phyloP scores from a whole-genome alignment of 2,329 filamentous ascomycete genomes.

The Didymella pinodella region DNA sequence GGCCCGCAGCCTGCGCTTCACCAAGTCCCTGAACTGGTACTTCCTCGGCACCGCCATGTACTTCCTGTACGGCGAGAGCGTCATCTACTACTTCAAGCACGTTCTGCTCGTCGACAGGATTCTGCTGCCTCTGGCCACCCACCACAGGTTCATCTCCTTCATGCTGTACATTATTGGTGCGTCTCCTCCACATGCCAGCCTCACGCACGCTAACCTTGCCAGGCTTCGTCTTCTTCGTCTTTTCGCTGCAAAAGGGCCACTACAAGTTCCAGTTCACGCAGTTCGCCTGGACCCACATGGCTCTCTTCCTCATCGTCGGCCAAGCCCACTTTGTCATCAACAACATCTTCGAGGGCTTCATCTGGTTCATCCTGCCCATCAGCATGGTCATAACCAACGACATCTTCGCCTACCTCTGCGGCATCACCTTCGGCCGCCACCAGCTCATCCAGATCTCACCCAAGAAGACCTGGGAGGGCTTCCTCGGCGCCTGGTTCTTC shows the following conservation, averaged over 20 bases:
- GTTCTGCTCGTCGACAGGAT: slow-evolving; percentile 95
- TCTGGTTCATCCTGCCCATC: slow-evolving; percentile 98
- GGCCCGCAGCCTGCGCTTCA: slow-evolving; percentile 88
- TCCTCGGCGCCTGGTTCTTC: slow-evolving; percentile 95
- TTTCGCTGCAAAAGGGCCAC: slow-evolving; percentile 90
- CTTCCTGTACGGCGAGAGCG: slow-evolving; percentile 97
- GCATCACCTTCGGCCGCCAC: slow-evolving; percentile 94
- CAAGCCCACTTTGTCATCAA: slow-evolving; percentile 99
- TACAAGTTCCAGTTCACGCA: slow-evolving; percentile 99
- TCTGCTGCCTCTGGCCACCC: slow-evolving; percentile 89
- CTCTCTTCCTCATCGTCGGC: slow-evolving; percentile 94
- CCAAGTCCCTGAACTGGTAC: slow-evolving; percentile 98
- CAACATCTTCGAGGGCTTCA: slow-evolving; percentile 99
- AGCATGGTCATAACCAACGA: slow-evolving; percentile 98
- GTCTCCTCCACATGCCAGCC: slow-evolving; percentile 41
- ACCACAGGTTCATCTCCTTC: slow-evolving; percentile 98
- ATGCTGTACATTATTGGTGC: slow-evolving; percentile 95
- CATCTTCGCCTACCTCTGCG: slow-evolving; percentile 97
- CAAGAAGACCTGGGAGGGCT: slow-evolving; percentile 99
- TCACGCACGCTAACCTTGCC: slow-evolving; percentile 33
- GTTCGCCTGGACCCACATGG: slow-evolving; percentile 99
- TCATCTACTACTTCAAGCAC: slow-evolving; percentile 99
- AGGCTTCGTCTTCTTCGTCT: slow-evolving; percentile 99
- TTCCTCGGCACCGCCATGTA: slow-evolving; percentile 99
- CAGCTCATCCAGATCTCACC: slow-evolving; percentile 97